These are phyloP conservation scores for Paradendryphiella salina DNA, from an alignment of 2,329 filamentous ascomycete genomes.

Conservation along the genomic window DNA sequence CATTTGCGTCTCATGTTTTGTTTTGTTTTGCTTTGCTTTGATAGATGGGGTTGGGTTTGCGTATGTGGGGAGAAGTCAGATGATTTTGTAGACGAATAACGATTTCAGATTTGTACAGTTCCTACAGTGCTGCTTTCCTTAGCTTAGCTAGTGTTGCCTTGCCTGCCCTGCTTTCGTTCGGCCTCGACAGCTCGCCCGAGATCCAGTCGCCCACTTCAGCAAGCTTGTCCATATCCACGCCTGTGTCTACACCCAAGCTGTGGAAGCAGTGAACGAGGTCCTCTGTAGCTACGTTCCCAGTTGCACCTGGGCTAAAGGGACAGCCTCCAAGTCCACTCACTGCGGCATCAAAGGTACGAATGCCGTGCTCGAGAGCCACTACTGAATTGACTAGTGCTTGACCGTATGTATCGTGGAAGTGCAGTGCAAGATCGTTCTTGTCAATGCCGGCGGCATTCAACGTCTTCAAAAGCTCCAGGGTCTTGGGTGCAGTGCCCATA, in stretches of 20 bases:
- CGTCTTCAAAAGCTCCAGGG: conserved; percentile 65
- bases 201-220: conserved; percentile 48
- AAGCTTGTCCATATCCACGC: conserved; percentile 56
- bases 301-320: conserved; percentile 82
- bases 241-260: conserved; percentile 73
- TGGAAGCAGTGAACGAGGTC: conserved; percentile 78
- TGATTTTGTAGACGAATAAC: no score
- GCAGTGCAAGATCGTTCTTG: conserved; percentile 72
- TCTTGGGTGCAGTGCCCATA: conserved; percentile 79
- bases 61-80: no score
- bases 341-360: conserved; percentile 77
- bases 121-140: conserved; percentile 17
- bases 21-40: no score
- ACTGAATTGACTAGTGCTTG: conserved; percentile 82
- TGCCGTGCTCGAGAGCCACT: conserved; percentile 74
- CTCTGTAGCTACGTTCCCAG: conserved; percentile 84
- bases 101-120: neutral
- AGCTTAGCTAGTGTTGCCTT: conserved; percentile 44
- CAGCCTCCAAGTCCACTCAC: conserved; percentile 82
- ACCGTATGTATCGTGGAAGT: conserved; percentile 89
- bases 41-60: no score
- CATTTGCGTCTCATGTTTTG: no score
- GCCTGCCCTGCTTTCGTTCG: conserved; percentile 47
- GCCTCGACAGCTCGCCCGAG: conserved; percentile 38
- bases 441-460: conserved; percentile 69